Evolutionary conservation across 106 monocot genomes (phyloP).

Genomic region (Allium fistulosum): DNA sequence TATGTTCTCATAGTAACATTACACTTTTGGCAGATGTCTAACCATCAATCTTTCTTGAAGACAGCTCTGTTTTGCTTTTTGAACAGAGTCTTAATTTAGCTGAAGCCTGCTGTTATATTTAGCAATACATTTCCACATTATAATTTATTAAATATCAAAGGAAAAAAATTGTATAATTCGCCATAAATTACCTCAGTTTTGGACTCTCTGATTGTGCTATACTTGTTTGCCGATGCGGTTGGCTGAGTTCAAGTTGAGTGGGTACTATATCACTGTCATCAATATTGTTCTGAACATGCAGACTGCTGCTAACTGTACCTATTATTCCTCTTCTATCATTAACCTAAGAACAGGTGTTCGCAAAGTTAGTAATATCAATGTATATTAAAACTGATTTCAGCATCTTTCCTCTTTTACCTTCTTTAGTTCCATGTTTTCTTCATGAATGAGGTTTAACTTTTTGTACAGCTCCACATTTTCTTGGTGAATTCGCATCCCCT

Average conservation of each 20-base stretch:
- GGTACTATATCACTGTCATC: conserved; percentile 9
- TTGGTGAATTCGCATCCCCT: conserved; percentile 4
- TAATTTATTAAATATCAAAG: neutral
- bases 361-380: neutral
- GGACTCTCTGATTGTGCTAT: conserved; percentile 12
- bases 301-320: conserved; percentile 10
- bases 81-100: neutral
- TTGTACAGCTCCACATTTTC: conserved; percentile 28
- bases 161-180: neutral
- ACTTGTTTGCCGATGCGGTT: conserved; percentile 28
- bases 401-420: neutral
- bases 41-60: too few relatives aligned
- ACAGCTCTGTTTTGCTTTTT: neutral
- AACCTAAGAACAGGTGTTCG: neutral
- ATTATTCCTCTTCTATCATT: neutral
- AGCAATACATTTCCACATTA: neutral
- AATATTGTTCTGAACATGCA: conserved; percentile 12
- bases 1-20: too few relatives aligned
- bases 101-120: neutral
- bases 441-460: conserved; percentile 7
- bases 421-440: neutral
- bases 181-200: conserved; percentile 30
- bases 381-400: neutral
- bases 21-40: too few relatives aligned
- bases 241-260: conserved; percentile 42